phyloP scores from a whole-genome alignment of 345 rosid genomes.

The Microthlaspi erraticum region DNA sequence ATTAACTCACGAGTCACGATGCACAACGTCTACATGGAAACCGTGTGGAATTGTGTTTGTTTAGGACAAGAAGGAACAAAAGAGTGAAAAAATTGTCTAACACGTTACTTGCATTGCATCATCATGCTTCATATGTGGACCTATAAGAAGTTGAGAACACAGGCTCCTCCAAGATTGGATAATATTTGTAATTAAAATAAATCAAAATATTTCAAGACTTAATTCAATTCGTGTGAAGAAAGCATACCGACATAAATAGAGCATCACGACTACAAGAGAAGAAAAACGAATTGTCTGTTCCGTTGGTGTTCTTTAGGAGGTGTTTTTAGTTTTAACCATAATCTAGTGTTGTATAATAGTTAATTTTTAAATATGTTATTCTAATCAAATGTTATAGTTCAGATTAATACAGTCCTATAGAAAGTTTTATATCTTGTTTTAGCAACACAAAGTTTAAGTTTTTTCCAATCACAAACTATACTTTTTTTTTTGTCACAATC shows the following conservation, averaged over 20 bases:
- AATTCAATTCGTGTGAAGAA: constrained; percentile 3
- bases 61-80: constrained; percentile 18
- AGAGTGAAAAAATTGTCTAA: constrained; percentile 1
- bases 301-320: too few relatives aligned
- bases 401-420: too few relatives aligned
- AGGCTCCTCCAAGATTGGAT: constrained; percentile 17
- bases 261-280: too few relatives aligned
- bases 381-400: too few relatives aligned
- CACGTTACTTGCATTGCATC: constrained; percentile 27
- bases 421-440: too few relatives aligned
- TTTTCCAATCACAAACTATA: too few relatives aligned
- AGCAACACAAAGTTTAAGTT: too few relatives aligned
- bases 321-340: too few relatives aligned
- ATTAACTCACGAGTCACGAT: constrained; percentile 5
- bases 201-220: background rate
- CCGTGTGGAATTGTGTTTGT: constrained; percentile 27
- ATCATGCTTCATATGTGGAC: constrained; percentile 9
- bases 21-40: background rate
- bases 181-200: background rate
- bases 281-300: background rate
- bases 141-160: background rate
- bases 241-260: constrained; percentile 8
- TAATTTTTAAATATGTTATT: too few relatives aligned
- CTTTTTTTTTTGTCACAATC: too few relatives aligned
- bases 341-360: too few relatives aligned